Evolutionary conservation across 768 basidiomycete genomes (phyloP).

Genomic region (Leucocoprinus leucothites): DNA sequence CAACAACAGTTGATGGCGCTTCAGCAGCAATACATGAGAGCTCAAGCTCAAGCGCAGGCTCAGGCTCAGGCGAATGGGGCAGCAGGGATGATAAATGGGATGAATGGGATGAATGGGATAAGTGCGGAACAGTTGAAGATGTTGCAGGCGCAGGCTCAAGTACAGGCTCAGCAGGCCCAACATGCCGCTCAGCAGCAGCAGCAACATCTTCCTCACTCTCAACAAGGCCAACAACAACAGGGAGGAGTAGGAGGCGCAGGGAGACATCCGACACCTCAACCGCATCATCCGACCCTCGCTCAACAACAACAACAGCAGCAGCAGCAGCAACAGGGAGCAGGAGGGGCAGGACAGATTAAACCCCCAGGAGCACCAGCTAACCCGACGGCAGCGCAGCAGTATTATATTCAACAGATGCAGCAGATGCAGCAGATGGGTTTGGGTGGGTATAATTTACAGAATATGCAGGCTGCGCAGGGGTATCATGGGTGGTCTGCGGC

Average conservation of each 20-base stretch:
- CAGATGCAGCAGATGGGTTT: constrained; percentile 4
- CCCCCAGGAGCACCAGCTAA: neutral
- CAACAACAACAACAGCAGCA: constrained; percentile 9
- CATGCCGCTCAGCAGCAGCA: constrained; percentile 17
- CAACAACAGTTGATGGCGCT: neutral
- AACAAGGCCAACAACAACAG: neutral
- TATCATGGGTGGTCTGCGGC: neutral
- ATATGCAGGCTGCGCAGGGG: neutral
- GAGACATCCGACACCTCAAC: neutral
- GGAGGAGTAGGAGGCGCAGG: neutral
- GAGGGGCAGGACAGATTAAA: neutral
- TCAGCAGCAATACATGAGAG: neutral
- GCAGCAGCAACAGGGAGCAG: neutral
- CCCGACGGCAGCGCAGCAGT: neutral
- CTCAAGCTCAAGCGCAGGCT: constrained; percentile 7
- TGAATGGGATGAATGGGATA: too few relatives aligned
- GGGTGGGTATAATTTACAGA: neutral
- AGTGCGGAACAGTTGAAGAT: neutral
- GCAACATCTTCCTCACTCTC: neutral
- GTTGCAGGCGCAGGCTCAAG: constrained; percentile 12
- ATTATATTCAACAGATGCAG: constrained; percentile 9
- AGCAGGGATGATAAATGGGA: too few relatives aligned
- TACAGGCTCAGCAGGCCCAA: constrained; percentile 11
- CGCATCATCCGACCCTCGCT: neutral
- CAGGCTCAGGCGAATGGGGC: constrained; percentile 9